Conservation (phyloP, 228 moss, liverwort and hornwort genomes). For the Sphagnum fallax region DNA sequence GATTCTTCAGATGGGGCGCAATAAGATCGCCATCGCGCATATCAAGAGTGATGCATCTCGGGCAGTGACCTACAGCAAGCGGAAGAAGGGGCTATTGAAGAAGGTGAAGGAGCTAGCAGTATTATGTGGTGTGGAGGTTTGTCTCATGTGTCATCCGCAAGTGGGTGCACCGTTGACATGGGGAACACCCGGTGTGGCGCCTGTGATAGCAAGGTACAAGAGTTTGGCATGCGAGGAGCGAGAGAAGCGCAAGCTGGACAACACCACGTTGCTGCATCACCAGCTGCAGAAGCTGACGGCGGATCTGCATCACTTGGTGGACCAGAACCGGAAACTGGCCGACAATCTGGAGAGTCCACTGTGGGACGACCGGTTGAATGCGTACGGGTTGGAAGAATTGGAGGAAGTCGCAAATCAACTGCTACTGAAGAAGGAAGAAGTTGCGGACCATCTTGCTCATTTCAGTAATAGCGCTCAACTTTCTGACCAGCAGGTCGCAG, state of each 20-base stretch:
- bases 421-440: slow-evolving; percentile 20
- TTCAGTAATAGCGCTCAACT: not conserved
- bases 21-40: not conserved
- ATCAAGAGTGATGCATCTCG: slow-evolving; percentile 45
- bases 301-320: slow-evolving; percentile 26
- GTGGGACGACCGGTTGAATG: slow-evolving; percentile 44
- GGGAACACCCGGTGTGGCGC: slow-evolving; percentile 35
- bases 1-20: not conserved
- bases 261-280: slow-evolving; percentile 33
- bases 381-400: slow-evolving; percentile 18
- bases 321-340: slow-evolving; percentile 31
- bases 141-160: slow-evolving; percentile 54
- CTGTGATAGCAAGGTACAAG: slow-evolving; percentile 35
- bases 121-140: slow-evolving; percentile 50
- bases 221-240: slow-evolving; percentile 38
- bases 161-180: slow-evolving; percentile 35
- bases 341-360: slow-evolving; percentile 22
- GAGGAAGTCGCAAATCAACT: slow-evolving; percentile 23
- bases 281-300: slow-evolving; percentile 32
- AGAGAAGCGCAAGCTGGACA: slow-evolving; percentile 50
- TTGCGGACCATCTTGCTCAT: slow-evolving; percentile 12
- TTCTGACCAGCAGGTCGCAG: not conserved
- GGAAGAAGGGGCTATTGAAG: slow-evolving; percentile 46
- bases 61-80: slow-evolving; percentile 48
- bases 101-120: slow-evolving; percentile 52